Percentiles rank a stretch among this genome's conserved stretches.
phyloP scores from a whole-genome alignment of 805 yeast genomes.

The Myxozyma mucilagina region DNA sequence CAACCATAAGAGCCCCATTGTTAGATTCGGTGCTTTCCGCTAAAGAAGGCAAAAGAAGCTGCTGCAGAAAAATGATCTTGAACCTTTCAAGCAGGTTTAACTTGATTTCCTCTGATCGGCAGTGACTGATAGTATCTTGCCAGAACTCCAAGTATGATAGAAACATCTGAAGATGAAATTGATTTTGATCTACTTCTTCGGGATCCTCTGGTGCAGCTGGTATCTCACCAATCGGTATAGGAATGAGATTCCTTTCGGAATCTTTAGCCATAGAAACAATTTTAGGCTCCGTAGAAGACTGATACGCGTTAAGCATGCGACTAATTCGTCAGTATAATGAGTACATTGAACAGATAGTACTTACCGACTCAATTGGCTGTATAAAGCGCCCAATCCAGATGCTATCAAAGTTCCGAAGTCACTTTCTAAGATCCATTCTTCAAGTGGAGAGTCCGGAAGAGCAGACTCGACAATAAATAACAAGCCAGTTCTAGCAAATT shows the following conservation, averaged over 20 bases:
- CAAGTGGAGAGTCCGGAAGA: constrained; percentile 29
- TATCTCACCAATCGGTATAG: constrained; percentile 3
- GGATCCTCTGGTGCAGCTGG: constrained; percentile 13
- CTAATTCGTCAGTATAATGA: not conserved
- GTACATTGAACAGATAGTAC: not conserved
- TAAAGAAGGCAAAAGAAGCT: constrained; percentile 37
- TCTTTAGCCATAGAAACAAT: constrained; percentile 30
- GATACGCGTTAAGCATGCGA: constrained; percentile 25
- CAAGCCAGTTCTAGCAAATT: constrained; percentile 36
- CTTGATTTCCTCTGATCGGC: constrained; percentile 26
- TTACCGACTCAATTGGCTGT: constrained; percentile 32
- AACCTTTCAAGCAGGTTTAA: constrained; percentile 33
- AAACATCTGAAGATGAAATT: constrained; percentile 29
- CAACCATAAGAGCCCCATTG: constrained; percentile 29
- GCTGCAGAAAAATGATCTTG: constrained; percentile 35
- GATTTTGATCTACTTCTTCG: constrained; percentile 12
- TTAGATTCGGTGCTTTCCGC: constrained; percentile 31
- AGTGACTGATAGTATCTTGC: constrained; percentile 36
- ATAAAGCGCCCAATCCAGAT: constrained; percentile 39
- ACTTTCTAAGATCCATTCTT: constrained; percentile 35
- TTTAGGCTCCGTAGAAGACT: constrained; percentile 29
- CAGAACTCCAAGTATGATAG: constrained; percentile 36
- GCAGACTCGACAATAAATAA: constrained; percentile 35
- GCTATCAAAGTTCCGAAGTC: constrained; percentile 38
- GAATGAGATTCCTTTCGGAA: constrained; percentile 22